Conservation (phyloP, 2,329 filamentous ascomycete genomes). For the Xylariales sp. region DNA sequence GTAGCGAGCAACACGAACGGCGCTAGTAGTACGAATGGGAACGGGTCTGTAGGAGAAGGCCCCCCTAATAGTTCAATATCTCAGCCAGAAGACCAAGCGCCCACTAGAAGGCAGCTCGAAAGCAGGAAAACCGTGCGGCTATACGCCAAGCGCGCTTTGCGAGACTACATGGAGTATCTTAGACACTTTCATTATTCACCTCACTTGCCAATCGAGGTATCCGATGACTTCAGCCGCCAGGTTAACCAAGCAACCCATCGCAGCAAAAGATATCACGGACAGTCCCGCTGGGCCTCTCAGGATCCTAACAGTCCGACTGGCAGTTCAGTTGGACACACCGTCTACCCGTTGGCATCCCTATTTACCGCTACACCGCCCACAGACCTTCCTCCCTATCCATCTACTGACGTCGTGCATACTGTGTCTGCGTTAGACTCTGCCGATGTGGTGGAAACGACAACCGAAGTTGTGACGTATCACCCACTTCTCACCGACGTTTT, state of each 20-base stretch:
- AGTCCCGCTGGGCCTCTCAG: constrained; percentile 57
- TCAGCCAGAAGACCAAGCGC: constrained; percentile 35
- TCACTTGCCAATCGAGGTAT: constrained; percentile 69
- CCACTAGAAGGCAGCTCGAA: constrained; percentile 56
- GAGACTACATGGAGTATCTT: constrained; percentile 79
- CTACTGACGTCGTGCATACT: constrained; percentile 52
- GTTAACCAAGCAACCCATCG: constrained; percentile 64
- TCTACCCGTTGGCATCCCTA: constrained; percentile 68
- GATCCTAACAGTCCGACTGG: constrained; percentile 51
- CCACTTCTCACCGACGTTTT: constrained; percentile 82
- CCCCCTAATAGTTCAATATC: constrained; percentile 28
- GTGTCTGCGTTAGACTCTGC: constrained; percentile 40
- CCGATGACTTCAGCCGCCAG: constrained; percentile 67
- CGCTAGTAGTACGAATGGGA: constrained; percentile 39
- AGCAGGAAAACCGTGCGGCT: constrained; percentile 76
- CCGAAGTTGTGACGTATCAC: constrained; percentile 80
- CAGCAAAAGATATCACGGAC: constrained; percentile 46
- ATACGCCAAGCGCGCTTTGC: constrained; percentile 79
- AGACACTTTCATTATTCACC: constrained; percentile 83
- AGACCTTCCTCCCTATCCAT: constrained; percentile 75
- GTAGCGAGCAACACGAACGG: constrained; percentile 38
- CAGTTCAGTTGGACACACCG: constrained; percentile 51
- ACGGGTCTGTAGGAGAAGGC: constrained; percentile 28
- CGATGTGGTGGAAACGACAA: constrained; percentile 52
- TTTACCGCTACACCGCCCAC: constrained; percentile 75